phyloP scores from a whole-genome alignment of 1,284 basidiomycete species.

The Leccinum fallax region DNA sequence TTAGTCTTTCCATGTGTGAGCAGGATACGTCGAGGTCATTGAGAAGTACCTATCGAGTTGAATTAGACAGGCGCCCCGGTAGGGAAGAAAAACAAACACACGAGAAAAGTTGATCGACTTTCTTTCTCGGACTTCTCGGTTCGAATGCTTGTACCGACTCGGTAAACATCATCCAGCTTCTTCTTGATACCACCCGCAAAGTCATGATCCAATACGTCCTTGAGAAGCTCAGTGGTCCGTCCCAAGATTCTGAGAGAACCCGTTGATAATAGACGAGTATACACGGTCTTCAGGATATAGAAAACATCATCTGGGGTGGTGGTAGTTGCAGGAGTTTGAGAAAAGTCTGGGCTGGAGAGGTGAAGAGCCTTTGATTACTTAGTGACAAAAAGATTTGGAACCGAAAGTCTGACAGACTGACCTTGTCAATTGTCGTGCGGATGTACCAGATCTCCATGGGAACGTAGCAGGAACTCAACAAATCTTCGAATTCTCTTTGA shows the following conservation, averaged over 20 bases:
- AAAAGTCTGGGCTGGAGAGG: slow-evolving; percentile 65
- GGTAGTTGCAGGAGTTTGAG: slow-evolving; percentile 62
- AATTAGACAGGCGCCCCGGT: neutral
- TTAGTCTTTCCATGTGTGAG: slow-evolving; percentile 82
- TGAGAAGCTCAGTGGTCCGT: slow-evolving; percentile 61
- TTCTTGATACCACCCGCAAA: slow-evolving; percentile 77
- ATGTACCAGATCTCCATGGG: slow-evolving; percentile 94
- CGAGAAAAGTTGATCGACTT: slow-evolving; percentile 77
- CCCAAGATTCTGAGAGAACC: slow-evolving; percentile 66
- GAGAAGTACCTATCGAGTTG: slow-evolving; percentile 66
- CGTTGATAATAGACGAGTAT: slow-evolving; percentile 73
- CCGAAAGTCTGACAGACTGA: slow-evolving; percentile 29
- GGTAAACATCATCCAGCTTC: slow-evolving; percentile 88
- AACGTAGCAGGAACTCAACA: slow-evolving; percentile 78
- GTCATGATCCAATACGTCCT: slow-evolving; percentile 78
- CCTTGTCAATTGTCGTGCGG: slow-evolving; percentile 87
- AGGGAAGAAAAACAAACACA: slow-evolving; percentile 44
- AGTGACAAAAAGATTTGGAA: slow-evolving; percentile 6
- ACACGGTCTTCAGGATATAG: slow-evolving; percentile 86
- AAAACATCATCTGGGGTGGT: slow-evolving; percentile 92
- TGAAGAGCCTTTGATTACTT: slow-evolving; percentile 60
- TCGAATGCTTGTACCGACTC: slow-evolving; percentile 50
- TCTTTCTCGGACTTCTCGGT: slow-evolving; percentile 80
- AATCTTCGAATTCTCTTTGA: slow-evolving; percentile 63
- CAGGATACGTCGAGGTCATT: slow-evolving; percentile 90